These are phyloP conservation scores for Stellera chamaejasme DNA, from an alignment of 345 rosid genomes.

Conservation along the genomic window DNA sequence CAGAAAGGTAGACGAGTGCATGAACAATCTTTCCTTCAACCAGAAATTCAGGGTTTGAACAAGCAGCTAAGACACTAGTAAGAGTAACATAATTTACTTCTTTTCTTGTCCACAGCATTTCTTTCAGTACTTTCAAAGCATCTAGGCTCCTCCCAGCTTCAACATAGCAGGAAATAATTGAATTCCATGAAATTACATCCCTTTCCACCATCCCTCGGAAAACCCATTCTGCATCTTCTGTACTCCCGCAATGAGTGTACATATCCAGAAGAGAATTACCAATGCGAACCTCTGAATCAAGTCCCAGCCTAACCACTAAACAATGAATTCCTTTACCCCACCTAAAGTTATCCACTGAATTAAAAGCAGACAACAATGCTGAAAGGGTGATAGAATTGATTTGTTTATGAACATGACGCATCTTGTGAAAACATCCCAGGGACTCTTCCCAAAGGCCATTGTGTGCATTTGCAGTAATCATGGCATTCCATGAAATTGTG, in stretches of 20 bases:
- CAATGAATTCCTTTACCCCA: conserved; percentile 76
- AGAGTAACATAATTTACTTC: conserved; percentile 53
- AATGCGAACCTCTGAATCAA: conserved; percentile 37
- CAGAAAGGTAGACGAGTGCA: conserved; percentile 45
- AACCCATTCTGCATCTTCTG: conserved; percentile 48
- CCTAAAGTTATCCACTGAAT: conserved; percentile 47
- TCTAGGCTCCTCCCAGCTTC: conserved; percentile 45
- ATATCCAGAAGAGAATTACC: conserved; percentile 63
- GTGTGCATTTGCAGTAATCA: conserved; percentile 47
- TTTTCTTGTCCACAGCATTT: conserved; percentile 33
- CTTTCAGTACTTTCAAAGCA: conserved; percentile 38
- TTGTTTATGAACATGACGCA: conserved; percentile 41
- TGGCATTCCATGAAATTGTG: conserved; percentile 79
- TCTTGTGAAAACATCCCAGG: conserved; percentile 33
- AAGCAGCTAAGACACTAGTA: conserved; percentile 68
- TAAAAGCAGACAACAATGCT: conserved; percentile 45
- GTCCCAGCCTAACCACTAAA: conserved; percentile 48
- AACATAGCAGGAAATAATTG: conserved; percentile 56
- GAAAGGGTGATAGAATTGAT: conserved; percentile 67
- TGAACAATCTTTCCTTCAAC: conserved; percentile 54
- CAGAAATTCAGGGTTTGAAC: conserved; percentile 39
- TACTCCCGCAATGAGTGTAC: conserved; percentile 61
- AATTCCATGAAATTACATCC: conserved; percentile 81
- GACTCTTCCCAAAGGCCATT: conserved; percentile 43
- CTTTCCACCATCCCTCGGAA: conserved; percentile 53